Evolutionary conservation across 352 stramenopile species (phyloP).

Genomic region (Globisporangium cylindrosporum): DNA sequence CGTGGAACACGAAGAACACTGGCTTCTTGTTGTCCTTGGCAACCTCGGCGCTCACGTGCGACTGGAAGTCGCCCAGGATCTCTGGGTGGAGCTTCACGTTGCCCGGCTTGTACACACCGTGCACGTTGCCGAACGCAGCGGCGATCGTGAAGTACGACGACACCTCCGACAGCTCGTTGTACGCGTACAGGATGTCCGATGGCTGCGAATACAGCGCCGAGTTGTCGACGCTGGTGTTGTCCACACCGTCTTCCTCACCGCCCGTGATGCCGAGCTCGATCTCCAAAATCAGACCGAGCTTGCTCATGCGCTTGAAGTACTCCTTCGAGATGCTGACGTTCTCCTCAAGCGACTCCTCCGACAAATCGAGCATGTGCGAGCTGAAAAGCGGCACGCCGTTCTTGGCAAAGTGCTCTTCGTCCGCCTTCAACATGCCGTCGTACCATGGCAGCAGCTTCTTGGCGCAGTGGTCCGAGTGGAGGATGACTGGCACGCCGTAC

Average conservation of each 20-base stretch:
- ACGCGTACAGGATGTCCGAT: constrained; percentile 94
- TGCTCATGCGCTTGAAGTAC: constrained; percentile 97
- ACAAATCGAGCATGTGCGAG: constrained; percentile 99
- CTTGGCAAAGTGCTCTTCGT: constrained; percentile 95
- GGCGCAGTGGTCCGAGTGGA: constrained; percentile 99
- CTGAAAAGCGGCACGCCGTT: constrained; percentile 96
- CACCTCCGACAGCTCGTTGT: constrained; percentile 93
- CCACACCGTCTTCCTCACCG: constrained; percentile 98
- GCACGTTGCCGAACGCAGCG: constrained; percentile 95
- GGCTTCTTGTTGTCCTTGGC: constrained; percentile 88
- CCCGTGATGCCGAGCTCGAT: constrained; percentile 98
- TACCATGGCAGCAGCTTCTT: constrained; percentile 98
- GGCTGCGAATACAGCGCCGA: constrained; percentile 91
- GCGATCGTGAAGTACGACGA: constrained; percentile 95
- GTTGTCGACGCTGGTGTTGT: constrained; percentile 96
- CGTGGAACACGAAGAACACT: constrained; percentile 99
- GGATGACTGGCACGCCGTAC: constrained; percentile 96
- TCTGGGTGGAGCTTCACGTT: constrained; percentile 98
- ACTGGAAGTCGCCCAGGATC: constrained; percentile 96
- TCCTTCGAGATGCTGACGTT: constrained; percentile 97
- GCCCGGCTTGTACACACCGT: constrained; percentile 98
- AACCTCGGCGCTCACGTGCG: constrained; percentile 75
- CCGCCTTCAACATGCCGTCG: constrained; percentile 94
- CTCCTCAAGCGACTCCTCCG: constrained; percentile 96
- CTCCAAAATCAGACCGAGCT: constrained; percentile 96